Conservation (phyloP, 768 basidiomycete genomes). For the Termitomyces sp. region DNA sequence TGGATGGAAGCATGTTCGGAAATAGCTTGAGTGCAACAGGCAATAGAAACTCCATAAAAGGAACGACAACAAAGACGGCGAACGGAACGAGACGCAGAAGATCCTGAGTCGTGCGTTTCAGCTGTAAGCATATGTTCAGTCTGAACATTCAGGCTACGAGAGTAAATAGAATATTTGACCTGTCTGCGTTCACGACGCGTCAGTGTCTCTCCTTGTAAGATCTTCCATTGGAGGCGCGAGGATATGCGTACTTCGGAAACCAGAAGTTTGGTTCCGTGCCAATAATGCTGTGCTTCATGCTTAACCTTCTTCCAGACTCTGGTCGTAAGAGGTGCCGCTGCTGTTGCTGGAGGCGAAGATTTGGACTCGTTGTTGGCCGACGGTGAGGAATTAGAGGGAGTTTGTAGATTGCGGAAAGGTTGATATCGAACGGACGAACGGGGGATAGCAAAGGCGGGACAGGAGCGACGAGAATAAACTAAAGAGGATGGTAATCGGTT, state of each 20-base stretch:
- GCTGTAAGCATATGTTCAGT: conserved; percentile 37
- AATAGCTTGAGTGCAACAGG: conserved; percentile 96
- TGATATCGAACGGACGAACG: conserved; percentile 18
- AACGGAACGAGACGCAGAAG: conserved; percentile 92
- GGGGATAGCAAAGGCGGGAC: conserved; percentile 1
- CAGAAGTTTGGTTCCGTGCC: conserved; percentile 93
- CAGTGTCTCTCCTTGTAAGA: conserved; percentile 85
- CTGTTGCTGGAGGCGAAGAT: conserved; percentile 41
- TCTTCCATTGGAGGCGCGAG: conserved; percentile 82
- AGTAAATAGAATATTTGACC: conserved; percentile 37
- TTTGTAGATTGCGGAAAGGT: conserved; percentile 26
- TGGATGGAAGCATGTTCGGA: conserved; percentile 98
- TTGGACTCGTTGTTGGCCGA: conserved; percentile 36
- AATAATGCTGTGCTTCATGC: conserved; percentile 95
- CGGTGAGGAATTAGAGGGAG: conserved; percentile 18
- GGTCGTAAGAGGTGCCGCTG: conserved; percentile 43
- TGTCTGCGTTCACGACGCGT: conserved; percentile 94
- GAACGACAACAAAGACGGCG: conserved; percentile 90
- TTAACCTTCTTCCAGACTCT: conserved; percentile 92
- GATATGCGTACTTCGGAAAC: conserved; percentile 94
- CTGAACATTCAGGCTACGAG: background rate
- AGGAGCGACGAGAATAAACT: conserved; percentile 16
- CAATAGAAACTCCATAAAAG: conserved; percentile 97
- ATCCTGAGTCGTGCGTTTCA: conserved; percentile 92
- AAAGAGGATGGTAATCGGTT: conserved; percentile 25